Conservation (phyloP, 768 basidiomycete species). For the Tephrocybe sp. region DNA sequence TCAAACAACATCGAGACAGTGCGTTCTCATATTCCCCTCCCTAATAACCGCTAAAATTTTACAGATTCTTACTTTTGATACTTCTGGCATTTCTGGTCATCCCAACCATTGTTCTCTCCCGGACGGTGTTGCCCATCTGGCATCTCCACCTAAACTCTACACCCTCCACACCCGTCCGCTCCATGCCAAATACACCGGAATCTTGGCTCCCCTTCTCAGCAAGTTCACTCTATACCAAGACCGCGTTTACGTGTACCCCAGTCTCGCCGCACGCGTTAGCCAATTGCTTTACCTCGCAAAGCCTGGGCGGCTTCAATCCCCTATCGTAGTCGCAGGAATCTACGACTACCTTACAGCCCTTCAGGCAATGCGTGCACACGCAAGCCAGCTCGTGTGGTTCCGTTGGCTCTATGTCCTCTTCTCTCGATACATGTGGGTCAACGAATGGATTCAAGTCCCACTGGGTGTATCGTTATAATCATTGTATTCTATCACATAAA, state of each 20-base stretch:
- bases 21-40: constrained; percentile 22
- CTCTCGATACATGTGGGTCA: constrained; percentile 93
- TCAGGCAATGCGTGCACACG: constrained; percentile 70
- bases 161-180: constrained; percentile 60
- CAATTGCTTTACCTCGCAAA: background rate
- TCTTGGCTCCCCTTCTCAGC: constrained; percentile 48
- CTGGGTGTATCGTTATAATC: no score
- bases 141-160: constrained; percentile 45
- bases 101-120: constrained; percentile 83
- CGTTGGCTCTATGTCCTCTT: constrained; percentile 80
- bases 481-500: background rate
- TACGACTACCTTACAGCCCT: constrained; percentile 56
- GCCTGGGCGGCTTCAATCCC: constrained; percentile 12
- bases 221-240: constrained; percentile 42
- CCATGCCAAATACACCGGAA: constrained; percentile 59
- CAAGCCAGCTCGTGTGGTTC: constrained; percentile 86
- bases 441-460: constrained; percentile 74
- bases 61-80: constrained; percentile 88
- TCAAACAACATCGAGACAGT: constrained; percentile 66
- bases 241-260: constrained; percentile 2
- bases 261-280: background rate
- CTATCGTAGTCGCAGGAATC: constrained; percentile 58
- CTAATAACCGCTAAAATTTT: constrained; percentile 1
- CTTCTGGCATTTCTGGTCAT: constrained; percentile 74
- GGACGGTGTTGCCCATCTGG: constrained; percentile 49